Conservation (phyloP, 257 asterid genomes). For the Lithospermum erythrorhizon region DNA sequence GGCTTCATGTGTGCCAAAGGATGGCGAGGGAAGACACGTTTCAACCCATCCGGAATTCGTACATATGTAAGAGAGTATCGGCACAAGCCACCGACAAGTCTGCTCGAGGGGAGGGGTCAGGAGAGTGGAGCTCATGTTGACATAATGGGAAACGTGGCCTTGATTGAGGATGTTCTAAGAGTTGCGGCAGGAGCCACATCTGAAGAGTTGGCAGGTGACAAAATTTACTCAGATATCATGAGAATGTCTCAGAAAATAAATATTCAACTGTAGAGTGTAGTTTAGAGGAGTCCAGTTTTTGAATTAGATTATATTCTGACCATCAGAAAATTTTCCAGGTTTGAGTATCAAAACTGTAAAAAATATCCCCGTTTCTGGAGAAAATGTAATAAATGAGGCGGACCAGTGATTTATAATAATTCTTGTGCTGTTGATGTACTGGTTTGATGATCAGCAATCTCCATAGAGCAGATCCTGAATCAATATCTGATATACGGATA, state of each 20-base stretch:
- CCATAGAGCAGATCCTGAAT: too few relatives aligned
- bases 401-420: too few relatives aligned
- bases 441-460: too few relatives aligned
- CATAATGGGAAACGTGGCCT: constrained; percentile 69
- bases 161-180: constrained; percentile 67
- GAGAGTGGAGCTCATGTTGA: constrained; percentile 83
- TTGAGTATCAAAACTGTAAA: too few relatives aligned
- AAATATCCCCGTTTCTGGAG: too few relatives aligned
- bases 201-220: constrained; percentile 53
- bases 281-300: too few relatives aligned
- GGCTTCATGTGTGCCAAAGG: constrained; percentile 90
- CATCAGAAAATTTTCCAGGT: too few relatives aligned
- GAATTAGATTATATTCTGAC: too few relatives aligned
- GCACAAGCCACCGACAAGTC: constrained; percentile 62
- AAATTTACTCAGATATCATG: constrained; percentile 53
- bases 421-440: too few relatives aligned
- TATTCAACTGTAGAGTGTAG: constrained; percentile 22
- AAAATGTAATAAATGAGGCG: too few relatives aligned
- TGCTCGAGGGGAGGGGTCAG: constrained; percentile 76
- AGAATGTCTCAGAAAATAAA: constrained; percentile 49
- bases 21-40: constrained; percentile 72
- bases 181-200: constrained; percentile 71
- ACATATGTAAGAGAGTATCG: constrained; percentile 56
- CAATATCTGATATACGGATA: too few relatives aligned
- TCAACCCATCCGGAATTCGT: constrained; percentile 65